Conservation (phyloP, 2,329 filamentous ascomycete species). For the Penicillium sp. region DNA sequence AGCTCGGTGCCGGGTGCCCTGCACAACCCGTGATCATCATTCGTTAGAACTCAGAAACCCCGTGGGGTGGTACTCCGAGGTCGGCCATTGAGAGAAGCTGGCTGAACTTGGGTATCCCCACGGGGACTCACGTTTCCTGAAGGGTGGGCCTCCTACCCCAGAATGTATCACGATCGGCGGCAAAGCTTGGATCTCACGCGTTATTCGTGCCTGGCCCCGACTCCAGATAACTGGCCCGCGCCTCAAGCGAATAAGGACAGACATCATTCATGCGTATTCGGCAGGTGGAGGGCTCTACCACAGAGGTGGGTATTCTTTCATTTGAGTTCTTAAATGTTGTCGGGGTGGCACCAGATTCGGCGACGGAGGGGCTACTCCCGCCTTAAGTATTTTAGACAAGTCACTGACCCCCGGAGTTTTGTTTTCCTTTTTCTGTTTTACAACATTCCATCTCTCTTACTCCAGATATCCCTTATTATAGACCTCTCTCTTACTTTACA, state of each 20-base stretch:
- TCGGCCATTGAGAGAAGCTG: not conserved
- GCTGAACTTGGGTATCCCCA: not conserved
- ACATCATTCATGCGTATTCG: not conserved
- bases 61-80: not conserved
- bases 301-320: not conserved
- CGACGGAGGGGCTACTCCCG: not conserved
- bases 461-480: too few species aligned
- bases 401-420: not conserved
- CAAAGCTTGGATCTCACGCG: slow-evolving; percentile 1
- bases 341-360: not conserved
- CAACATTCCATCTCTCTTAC: not conserved
- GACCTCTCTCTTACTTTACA: not conserved
- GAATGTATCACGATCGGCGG: slow-evolving; percentile 9
- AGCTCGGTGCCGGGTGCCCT: not conserved
- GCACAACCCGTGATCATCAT: not conserved
- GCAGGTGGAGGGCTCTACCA: not conserved
- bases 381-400: slow-evolving; percentile 1
- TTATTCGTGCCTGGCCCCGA: slow-evolving; percentile 9
- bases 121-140: not conserved
- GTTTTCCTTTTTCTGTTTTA: not conserved
- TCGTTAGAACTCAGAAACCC: not conserved
- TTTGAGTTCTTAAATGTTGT: not conserved
- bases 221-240: not conserved
- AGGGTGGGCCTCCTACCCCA: not conserved
- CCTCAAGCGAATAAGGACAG: slow-evolving; percentile 9